Conservation (phyloP, 129 eudicot species). For the Heracleum sosnowskyi region DNA sequence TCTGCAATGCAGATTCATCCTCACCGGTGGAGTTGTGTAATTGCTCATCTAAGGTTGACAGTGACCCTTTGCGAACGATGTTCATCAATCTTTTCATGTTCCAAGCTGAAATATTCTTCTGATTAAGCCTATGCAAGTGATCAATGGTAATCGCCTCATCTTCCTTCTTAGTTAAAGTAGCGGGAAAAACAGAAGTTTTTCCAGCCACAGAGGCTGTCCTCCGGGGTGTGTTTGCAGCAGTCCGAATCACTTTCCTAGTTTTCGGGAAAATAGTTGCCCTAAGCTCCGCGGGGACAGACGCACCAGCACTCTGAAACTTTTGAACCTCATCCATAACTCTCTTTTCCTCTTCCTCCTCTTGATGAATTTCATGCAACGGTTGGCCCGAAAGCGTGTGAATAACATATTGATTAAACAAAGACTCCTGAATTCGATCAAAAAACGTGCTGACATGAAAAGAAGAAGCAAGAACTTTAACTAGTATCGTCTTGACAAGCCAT, state of each 20-base stretch:
- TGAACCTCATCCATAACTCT: slow-evolving; percentile 29
- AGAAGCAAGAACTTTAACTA: slow-evolving; percentile 47
- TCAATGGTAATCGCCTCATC: slow-evolving; percentile 58
- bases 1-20: slow-evolving; percentile 61
- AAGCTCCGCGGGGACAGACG: slow-evolving; percentile 48
- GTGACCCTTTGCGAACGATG: slow-evolving; percentile 53
- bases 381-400: slow-evolving; percentile 41
- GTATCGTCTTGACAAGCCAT: slow-evolving; percentile 43
- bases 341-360: slow-evolving; percentile 35
- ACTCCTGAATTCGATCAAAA: slow-evolving; percentile 57
- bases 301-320: slow-evolving; percentile 44
- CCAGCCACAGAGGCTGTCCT: slow-evolving; percentile 21
- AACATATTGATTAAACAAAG: slow-evolving; percentile 46
- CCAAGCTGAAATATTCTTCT: slow-evolving; percentile 80
- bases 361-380: slow-evolving; percentile 29
- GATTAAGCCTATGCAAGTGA: slow-evolving; percentile 69
- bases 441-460: slow-evolving; percentile 48
- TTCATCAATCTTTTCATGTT: slow-evolving; percentile 80
- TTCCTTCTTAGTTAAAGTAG: slow-evolving; percentile 32
- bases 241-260: slow-evolving; percentile 45
- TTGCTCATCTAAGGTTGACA: slow-evolving; percentile 71
- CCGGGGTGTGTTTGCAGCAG: slow-evolving; percentile 37
- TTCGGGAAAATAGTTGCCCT: slow-evolving; percentile 55
- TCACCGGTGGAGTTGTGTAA: slow-evolving; percentile 42
- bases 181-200: slow-evolving; percentile 42